Evolutionary conservation across 2,329 filamentous ascomycete genomes (phyloP), one percentile per base, ranked within the genome.

Genomic region (Metarhizium sp.): DNA sequence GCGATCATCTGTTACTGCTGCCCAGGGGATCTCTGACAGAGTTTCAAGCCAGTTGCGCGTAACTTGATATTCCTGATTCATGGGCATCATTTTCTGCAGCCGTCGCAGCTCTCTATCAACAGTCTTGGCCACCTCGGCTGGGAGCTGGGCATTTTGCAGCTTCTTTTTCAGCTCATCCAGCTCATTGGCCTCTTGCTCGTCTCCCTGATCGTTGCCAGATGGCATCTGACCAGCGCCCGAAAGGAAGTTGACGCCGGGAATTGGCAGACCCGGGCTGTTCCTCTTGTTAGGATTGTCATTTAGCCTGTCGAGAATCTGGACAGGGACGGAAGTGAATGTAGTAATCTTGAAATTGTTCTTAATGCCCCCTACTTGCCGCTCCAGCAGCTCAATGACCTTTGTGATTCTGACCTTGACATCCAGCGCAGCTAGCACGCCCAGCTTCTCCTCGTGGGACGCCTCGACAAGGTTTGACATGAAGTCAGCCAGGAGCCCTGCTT

Each of bases 401-500:
- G 87, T 83, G 54, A 97, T 78, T 42, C 94, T 81, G 50, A 87
- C 82, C 62, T 88, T 88, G 50, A 94, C 77, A 63, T 92, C 85
- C 5, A 95, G 72, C 0, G 91, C 85, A n/a, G 90, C 83, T 40
- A 99, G 76, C 16, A 99, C 82, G 55, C 88, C 84, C 54, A 99
- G 78, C 70, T 95, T 96, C 67, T 99, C 94, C 69, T 96, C 90
- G 60, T 95, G 88, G 10, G 84, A 87, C 52, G 88, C 86, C 59
- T 96, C 90, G 2, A 95, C 82, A 29, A 97, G 81, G 67, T 96
- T 95, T 43, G 90, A 87, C 90, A 99, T 96, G 68, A 97, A 97
- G 69, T 99, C 94, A 6, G 94, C 92, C 10, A 99, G 78, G 8
- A 84, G 75, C 2, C 92, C 92, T 1, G 92, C 92, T 62, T 97